Conservation (phyloP, 768 basidiomycete genomes). For the Lanmaoa pseudosensibilis region DNA sequence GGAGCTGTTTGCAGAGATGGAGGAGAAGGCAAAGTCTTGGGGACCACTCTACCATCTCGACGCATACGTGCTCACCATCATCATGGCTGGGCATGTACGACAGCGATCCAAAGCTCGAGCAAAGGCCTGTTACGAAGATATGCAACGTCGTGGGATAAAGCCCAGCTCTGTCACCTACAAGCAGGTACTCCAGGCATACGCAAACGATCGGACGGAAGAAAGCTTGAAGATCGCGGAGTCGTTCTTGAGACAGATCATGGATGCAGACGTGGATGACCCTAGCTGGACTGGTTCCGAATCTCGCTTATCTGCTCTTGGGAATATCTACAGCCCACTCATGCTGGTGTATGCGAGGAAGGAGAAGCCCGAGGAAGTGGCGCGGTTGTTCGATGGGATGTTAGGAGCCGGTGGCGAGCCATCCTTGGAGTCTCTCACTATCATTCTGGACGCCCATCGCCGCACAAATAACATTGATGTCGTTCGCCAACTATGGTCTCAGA, state of each 20-base stretch:
- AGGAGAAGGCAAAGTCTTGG: conserved; percentile 38
- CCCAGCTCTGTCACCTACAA: conserved; percentile 70
- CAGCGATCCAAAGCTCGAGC: conserved; percentile 53
- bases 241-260: conserved; percentile 57
- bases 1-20: conserved; percentile 70
- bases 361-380: conserved; percentile 53
- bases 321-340: conserved; percentile 64
- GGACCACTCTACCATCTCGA: conserved; percentile 45
- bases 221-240: conserved; percentile 62
- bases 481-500: conserved; percentile 64
- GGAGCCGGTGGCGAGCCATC: conserved; percentile 56
- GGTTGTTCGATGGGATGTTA: conserved; percentile 53
- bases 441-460: conserved; percentile 74
- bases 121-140: conserved; percentile 66
- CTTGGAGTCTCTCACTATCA: conserved; percentile 56
- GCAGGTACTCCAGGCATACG: conserved; percentile 64
- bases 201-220: conserved; percentile 45
- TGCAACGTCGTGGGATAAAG: conserved; percentile 61
- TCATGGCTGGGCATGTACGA: conserved; percentile 74
- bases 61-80: conserved; percentile 65
- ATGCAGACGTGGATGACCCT: conserved; percentile 32
- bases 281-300: conserved; percentile 43
- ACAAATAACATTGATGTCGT: conserved; percentile 54
- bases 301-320: conserved; percentile 46
- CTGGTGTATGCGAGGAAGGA: conserved; percentile 45